Conservation (phyloP, 352 stramenopile genomes). For the Pythium brachiatum region DNA sequence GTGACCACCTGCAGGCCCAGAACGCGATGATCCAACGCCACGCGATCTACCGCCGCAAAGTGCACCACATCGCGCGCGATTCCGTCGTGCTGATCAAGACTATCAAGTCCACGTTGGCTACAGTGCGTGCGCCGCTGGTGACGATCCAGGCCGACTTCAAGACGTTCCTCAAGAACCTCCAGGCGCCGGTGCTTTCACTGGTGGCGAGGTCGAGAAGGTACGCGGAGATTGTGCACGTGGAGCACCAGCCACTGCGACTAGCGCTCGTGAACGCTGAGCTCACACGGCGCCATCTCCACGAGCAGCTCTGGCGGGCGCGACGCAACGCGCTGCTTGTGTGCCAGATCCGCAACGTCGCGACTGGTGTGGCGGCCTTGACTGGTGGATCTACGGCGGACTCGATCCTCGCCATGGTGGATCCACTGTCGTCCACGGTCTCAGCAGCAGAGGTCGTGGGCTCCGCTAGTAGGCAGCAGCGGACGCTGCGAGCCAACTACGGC, state of each 20-base stretch:
- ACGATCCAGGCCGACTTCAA: slow-evolving; percentile 52
- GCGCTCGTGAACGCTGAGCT: slow-evolving; percentile 43
- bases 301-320: slow-evolving; percentile 60
- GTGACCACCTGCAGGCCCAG: slow-evolving; percentile 62
- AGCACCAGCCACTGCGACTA: slow-evolving; percentile 50
- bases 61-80: slow-evolving; percentile 43
- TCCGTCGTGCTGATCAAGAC: slow-evolving; percentile 36
- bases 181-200: slow-evolving; percentile 49
- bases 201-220: slow-evolving; percentile 46
- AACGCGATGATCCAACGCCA: slow-evolving; percentile 53
- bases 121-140: slow-evolving; percentile 49
- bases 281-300: slow-evolving; percentile 58
- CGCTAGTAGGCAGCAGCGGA: slow-evolving; percentile 4
- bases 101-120: slow-evolving; percentile 38
- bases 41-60: slow-evolving; percentile 46
- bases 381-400: slow-evolving; percentile 8
- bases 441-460: neutral
- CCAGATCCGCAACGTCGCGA: slow-evolving; percentile 47
- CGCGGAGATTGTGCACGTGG: slow-evolving; percentile 42
- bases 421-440: neutral
- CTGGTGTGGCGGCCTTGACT: neutral
- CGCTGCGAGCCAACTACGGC: slow-evolving; percentile 54
- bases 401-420: slow-evolving; percentile 6
- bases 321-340: slow-evolving; percentile 60
- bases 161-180: slow-evolving; percentile 45